Evolutionary conservation across 768 basidiomycete species (phyloP), one percentile per base, ranked within the genome.

Genomic region (Naganishia kalamii): DNA sequence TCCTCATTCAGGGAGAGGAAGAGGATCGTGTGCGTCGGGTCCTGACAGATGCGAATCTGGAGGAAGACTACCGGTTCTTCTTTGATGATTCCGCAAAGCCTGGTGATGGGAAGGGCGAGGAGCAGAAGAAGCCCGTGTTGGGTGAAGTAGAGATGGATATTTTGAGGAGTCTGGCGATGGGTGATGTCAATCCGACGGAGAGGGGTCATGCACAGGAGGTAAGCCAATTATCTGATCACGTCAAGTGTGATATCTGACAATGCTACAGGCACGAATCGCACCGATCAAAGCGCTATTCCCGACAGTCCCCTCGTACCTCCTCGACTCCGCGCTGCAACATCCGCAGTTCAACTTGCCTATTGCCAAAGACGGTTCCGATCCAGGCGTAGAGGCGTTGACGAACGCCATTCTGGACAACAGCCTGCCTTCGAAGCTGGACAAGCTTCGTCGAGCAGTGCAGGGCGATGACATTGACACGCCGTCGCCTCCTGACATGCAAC

Each of bases 391-490:
- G 29, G 71, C 70, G 0, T 51, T 78, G 0, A 69, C 75, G 44
- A 72, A 78, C 11, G 68, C 69, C 15, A 73, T 78, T 37, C 68
- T 78, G n/a, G 71, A 90, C 84, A 33, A 82, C 79, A 64, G 83
- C 80, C 71, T 85, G 84, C 65, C 86, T 79, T 72, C 86, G 82
- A 63, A 93, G 80, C 75, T 88, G 82, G 68, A 83, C 83, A 62
- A 92, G 82, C 32, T 88, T 79, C 21, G 78, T 74, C 30, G 84
- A 76, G 67, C 69, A 6, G 63, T 73, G 4, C 46, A 52, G 30
- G 51, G n/a, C 3, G 61, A 62, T 7, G 41, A 61, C 17, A 27
- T 23, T 21, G 33, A 50, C n/a, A 25, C 54, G 54, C 33, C 33
- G n/a, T 3, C 3, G 13, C 13, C 51, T 19, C 29, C 32, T 35